Base-by-base conservation (phyloP, 1,284 basidiomycete species). In the Tilletiopsis washingtonensis region DNA sequence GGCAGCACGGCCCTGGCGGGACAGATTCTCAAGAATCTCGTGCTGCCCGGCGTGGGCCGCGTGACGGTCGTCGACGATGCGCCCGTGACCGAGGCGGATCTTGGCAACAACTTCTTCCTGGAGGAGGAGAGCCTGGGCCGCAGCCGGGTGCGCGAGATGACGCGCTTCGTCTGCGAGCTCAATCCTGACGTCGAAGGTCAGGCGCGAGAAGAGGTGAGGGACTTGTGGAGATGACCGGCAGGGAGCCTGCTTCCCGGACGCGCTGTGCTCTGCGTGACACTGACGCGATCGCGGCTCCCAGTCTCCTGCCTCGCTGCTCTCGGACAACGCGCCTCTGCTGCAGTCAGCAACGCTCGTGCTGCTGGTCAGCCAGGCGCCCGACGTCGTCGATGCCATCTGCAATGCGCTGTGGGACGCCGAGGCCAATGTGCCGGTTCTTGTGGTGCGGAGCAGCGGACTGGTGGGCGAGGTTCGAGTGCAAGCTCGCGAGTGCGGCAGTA, bases 71-170 rank as follows among this genome's bases (percentile, higher is more conserved):
- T 93, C 50, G 90, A 93, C 61, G 74, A 80, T 40, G 73, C 76
- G 1, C 63, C 73, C 24, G 84, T 84, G 15, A 78, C 81, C 1
- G 78, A 82, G 3, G 81, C 83, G 44, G 91, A 98, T 66, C 82
- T 89, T 0, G 90, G 90, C 0, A 88, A 90, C 77, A 97, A 97
- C 78, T 97, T 97, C 78, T 98, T 98, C 76, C 78, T 98, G 21
- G 82, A 88, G 46, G 49, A 54, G 6, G 76, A 81, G 21, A 86
- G 84, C 60, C 78, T 94, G 47, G 90, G 88, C 7, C 84, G 84
- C 70, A 78, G 79, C 45, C 83, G 88, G 40, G 90, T 91, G 0
- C 73, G 81, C 49, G 88, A 96, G 72, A 84, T 84, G 3, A 85
- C 87, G 15, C 79, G 81, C 45, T 80, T 87, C 40, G 78, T 98